Evolutionary conservation across 2,329 filamentous ascomycete species (phyloP).

Genomic region (Venturia nashicola): DNA sequence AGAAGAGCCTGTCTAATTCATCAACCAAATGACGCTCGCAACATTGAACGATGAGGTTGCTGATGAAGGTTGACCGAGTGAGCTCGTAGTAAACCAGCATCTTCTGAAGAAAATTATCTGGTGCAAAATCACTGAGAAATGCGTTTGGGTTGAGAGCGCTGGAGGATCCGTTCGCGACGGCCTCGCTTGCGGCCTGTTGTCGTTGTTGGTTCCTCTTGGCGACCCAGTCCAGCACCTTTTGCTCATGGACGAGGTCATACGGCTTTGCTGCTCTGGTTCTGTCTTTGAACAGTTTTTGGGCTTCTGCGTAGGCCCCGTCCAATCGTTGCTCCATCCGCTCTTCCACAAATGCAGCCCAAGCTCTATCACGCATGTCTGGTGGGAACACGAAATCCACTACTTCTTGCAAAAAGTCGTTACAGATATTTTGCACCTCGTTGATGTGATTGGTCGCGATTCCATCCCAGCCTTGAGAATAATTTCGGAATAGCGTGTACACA

Average conservation of each 20-base stretch:
- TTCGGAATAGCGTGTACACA: slow-evolving; percentile 8
- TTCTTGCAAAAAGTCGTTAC: slow-evolving; percentile 9
- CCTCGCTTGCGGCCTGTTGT: neutral
- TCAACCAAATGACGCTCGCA: slow-evolving; percentile 11
- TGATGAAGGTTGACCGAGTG: slow-evolving; percentile 8
- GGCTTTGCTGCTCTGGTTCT: slow-evolving; percentile 8
- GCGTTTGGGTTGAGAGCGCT: slow-evolving; percentile 3
- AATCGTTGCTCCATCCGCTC: slow-evolving; percentile 8
- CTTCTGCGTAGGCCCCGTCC: slow-evolving; percentile 6
- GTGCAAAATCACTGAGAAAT: slow-evolving; percentile 7
- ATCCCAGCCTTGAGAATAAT: slow-evolving; percentile 10
- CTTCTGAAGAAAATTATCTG: slow-evolving; percentile 8
- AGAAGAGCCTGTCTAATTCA: slow-evolving; percentile 8
- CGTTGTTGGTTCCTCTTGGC: slow-evolving; percentile 1
- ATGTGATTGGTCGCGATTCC: slow-evolving; percentile 7
- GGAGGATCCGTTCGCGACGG: neutral
- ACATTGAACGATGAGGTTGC: slow-evolving; percentile 10
- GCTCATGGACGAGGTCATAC: slow-evolving; percentile 7
- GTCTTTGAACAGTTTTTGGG: slow-evolving; percentile 8
- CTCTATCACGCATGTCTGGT: slow-evolving; percentile 4
- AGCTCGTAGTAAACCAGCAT: slow-evolving; percentile 11
- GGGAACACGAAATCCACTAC: slow-evolving; percentile 8
- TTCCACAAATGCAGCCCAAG: slow-evolving; percentile 10
- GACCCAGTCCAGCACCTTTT: slow-evolving; percentile 6
- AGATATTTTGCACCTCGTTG: slow-evolving; percentile 9